These are phyloP conservation scores for Trichophyton mentagrophytes DNA, from an alignment of 2,329 filamentous ascomycete genomes.

Conservation along the genomic window DNA sequence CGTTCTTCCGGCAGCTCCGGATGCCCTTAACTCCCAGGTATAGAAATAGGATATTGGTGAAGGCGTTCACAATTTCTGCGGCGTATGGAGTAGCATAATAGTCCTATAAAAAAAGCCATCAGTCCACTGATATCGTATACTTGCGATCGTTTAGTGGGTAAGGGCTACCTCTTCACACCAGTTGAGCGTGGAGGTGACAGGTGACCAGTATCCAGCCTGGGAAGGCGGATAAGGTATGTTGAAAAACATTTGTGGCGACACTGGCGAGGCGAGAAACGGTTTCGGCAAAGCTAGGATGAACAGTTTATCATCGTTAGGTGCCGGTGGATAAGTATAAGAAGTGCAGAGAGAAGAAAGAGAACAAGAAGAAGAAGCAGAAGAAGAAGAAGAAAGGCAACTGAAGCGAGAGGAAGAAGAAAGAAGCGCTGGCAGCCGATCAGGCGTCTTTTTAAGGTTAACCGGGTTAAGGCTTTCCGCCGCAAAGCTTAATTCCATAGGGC, in stretches of 20 bases:
- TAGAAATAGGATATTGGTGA: conserved; percentile 74
- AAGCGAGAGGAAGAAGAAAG: not conserved
- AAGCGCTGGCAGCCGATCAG: not conserved
- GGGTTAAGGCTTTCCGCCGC: not conserved
- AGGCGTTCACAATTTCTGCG: conserved; percentile 65
- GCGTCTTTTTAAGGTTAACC: not conserved
- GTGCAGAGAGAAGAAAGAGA: not conserved
- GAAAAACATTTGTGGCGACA: conserved; percentile 20
- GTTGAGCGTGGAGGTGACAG: conserved; percentile 60
- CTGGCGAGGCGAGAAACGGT: not conserved
- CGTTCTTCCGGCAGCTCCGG: conserved; percentile 55
- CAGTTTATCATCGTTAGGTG: not conserved
- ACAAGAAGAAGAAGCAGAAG: not conserved
- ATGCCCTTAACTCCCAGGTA: conserved; percentile 65
- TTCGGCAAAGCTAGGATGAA: not conserved
- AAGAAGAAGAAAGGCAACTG: not conserved
- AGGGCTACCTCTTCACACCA: conserved; percentile 62
- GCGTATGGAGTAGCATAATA: conserved; percentile 63
- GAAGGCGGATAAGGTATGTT: conserved; percentile 33
- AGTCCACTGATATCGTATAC: not conserved
- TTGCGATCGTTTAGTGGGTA: not conserved
- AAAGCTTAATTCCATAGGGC: too few relatives aligned
- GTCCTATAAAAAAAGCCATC: conserved; percentile 39
- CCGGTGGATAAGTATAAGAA: not conserved
- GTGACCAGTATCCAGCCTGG: conserved; percentile 51